Conservation (phyloP, 2,329 filamentous ascomycete genomes). For the Cytospora chrysosperma region DNA sequence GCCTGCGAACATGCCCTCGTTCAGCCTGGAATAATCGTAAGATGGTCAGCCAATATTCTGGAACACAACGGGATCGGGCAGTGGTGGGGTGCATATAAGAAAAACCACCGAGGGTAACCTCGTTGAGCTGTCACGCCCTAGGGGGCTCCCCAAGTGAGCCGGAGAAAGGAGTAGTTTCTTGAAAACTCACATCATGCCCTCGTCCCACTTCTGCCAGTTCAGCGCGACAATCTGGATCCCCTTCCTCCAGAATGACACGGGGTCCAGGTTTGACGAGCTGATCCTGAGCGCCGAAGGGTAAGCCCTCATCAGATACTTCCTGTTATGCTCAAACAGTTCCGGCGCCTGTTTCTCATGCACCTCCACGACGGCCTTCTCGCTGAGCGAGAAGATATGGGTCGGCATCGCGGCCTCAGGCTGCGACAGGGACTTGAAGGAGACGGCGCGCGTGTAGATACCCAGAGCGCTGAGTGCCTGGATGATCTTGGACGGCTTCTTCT, state of each 20-base stretch:
- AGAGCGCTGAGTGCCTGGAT: constrained; percentile 72
- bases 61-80: neutral
- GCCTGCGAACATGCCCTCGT: constrained; percentile 85
- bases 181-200: constrained; percentile 72
- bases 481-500: constrained; percentile 59
- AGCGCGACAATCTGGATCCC: constrained; percentile 89
- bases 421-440: constrained; percentile 75
- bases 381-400: constrained; percentile 67
- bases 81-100: neutral
- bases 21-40: constrained; percentile 48
- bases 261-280: constrained; percentile 82
- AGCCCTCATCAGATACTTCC: constrained; percentile 77
- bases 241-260: constrained; percentile 80
- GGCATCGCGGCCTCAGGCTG: constrained; percentile 69
- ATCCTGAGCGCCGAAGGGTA: constrained; percentile 84
- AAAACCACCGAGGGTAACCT: too few species aligned
- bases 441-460: constrained; percentile 79
- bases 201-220: constrained; percentile 91
- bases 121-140: neutral
- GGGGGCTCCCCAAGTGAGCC: neutral
- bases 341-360: constrained; percentile 49
- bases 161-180: neutral
- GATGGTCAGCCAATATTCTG: neutral
- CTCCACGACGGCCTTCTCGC: constrained; percentile 63
- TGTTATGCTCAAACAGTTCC: constrained; percentile 77